Conservation (phyloP, 2,329 filamentous ascomycete genomes). For the Cladophialophora carrionii region DNA sequence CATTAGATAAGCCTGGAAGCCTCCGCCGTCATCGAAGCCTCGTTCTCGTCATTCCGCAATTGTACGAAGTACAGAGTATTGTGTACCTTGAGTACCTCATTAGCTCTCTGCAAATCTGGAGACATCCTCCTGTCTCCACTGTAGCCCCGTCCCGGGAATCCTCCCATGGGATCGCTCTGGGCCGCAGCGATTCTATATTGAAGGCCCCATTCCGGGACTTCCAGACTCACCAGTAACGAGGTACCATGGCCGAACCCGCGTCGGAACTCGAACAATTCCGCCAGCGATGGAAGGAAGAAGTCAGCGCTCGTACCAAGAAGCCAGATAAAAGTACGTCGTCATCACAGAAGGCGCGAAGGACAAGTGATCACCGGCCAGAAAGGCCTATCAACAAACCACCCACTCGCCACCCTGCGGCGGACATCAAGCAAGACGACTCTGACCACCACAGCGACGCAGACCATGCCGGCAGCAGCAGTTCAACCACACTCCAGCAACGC, state of each 20-base stretch:
- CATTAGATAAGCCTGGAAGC: conserved; percentile 15
- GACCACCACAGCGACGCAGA: conserved; percentile 41
- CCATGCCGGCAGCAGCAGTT: conserved; percentile 38
- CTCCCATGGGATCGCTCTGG: background rate
- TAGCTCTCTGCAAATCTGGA: background rate
- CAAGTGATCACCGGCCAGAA: conserved; percentile 31
- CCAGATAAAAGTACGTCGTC: conserved; percentile 22
- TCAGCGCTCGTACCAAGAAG: conserved; percentile 54
- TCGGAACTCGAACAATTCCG: conserved; percentile 75
- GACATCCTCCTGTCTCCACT: background rate
- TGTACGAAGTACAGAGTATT: background rate
- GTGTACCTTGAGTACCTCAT: conserved; percentile 6
- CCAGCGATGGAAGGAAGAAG: conserved; percentile 82
- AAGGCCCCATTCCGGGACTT: background rate
- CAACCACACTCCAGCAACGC: conserved; percentile 41
- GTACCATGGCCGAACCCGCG: conserved; percentile 29
- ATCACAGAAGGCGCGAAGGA: conserved; percentile 22
- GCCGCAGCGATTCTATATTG: background rate
- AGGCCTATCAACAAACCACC: conserved; percentile 44
- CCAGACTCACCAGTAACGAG: background rate
- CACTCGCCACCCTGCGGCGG: conserved; percentile 46
- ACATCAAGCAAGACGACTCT: conserved; percentile 47
- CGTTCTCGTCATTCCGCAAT: background rate
- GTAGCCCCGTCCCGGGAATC: background rate
- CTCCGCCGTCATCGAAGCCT: conserved; percentile 1